Conservation (phyloP, 257 asterid species). For the Ballota nigra region DNA sequence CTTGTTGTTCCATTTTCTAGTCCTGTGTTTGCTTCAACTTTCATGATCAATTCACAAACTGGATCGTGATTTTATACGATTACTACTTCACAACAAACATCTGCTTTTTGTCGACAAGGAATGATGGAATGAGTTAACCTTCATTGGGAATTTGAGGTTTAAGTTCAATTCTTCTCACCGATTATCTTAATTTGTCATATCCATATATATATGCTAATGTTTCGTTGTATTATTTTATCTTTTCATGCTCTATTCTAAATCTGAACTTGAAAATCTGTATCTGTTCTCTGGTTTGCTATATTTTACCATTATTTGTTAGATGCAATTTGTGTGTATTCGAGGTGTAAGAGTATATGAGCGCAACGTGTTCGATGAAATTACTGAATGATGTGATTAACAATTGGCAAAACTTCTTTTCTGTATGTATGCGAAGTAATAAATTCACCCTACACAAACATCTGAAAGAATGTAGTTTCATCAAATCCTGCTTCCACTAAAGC, state of each 20-base stretch:
- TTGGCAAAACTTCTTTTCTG: constrained; percentile 3
- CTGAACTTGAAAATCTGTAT: neutral
- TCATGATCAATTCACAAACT: neutral
- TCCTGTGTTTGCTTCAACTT: neutral
- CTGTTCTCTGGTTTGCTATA: neutral
- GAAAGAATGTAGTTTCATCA: constrained; percentile 21
- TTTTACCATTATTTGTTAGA: neutral
- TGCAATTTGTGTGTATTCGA: neutral
- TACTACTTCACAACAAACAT: neutral
- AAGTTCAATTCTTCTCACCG: neutral
- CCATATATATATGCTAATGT: neutral
- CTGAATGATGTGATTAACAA: constrained; percentile 8
- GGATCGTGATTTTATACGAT: neutral
- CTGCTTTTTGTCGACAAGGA: neutral
- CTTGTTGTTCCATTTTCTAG: neutral
- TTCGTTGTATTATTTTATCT: neutral
- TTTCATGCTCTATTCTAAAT: neutral
- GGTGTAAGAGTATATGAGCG: neutral
- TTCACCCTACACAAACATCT: constrained; percentile 16
- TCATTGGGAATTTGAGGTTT: neutral
- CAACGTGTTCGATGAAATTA: constrained; percentile 28
- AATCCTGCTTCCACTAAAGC: neutral
- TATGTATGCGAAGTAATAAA: constrained; percentile 13
- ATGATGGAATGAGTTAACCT: neutral
- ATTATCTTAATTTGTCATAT: neutral